Percentiles rank a stretch among this genome's conserved stretches.
Evolutionary conservation across 169 alveolate species (phyloP).

Genomic region (Plasmodium inui): DNA sequence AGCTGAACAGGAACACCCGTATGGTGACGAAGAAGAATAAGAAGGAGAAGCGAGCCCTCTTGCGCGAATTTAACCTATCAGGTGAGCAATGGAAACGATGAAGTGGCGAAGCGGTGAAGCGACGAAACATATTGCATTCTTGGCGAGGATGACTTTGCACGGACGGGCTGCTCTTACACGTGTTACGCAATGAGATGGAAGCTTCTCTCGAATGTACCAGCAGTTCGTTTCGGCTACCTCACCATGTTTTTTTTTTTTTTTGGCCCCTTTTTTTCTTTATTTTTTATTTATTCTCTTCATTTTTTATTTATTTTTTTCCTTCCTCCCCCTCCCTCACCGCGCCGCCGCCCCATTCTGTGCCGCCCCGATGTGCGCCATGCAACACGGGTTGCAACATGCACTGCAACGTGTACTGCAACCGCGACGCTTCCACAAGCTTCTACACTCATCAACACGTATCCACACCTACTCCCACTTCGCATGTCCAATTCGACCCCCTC

Average conservation of each 20-base stretch:
- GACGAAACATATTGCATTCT: background rate
- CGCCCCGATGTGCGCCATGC: background rate
- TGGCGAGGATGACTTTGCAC: background rate
- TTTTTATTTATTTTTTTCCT: no score
- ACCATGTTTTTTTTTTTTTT: background rate
- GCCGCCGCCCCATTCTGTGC: background rate
- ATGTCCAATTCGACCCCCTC: background rate
- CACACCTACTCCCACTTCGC: background rate
- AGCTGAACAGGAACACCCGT: background rate
- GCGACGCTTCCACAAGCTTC: background rate
- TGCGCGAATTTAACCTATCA: slow-evolving; percentile 33
- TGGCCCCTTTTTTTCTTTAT: background rate
- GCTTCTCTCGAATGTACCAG: background rate
- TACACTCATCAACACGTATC: background rate
- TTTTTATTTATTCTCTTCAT: no score
- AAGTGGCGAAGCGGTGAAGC: background rate
- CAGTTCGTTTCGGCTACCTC: background rate
- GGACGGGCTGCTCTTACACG: background rate
- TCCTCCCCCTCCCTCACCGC: background rate
- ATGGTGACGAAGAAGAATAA: background rate
- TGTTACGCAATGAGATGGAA: background rate
- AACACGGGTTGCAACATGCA: background rate
- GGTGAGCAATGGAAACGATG: slow-evolving; percentile 1
- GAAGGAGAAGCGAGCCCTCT: slow-evolving; percentile 24
- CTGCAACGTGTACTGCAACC: background rate